Evolutionary conservation across 1,284 basidiomycete genomes (phyloP).

Genomic region (Mycena citricolor): DNA sequence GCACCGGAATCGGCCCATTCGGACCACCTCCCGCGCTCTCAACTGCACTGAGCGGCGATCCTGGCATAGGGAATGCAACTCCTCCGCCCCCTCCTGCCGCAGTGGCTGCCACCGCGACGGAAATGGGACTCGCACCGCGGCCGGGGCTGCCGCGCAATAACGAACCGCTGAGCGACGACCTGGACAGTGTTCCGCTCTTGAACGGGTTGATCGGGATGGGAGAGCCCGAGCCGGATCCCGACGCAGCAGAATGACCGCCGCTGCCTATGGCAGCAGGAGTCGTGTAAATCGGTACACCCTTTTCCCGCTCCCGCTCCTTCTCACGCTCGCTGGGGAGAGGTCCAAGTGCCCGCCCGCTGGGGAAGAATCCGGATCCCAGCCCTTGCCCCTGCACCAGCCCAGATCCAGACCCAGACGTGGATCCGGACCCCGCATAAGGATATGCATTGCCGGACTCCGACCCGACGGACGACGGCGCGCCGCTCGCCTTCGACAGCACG

Average conservation of each 20-base stretch:
- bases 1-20: slow-evolving; percentile 28
- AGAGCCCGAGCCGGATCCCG: not conserved
- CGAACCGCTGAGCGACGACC: slow-evolving; percentile 34
- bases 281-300: slow-evolving; percentile 21
- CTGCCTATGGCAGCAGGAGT: no score
- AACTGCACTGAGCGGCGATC: not conserved
- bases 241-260: not conserved
- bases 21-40: no score
- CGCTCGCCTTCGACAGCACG: slow-evolving; percentile 14
- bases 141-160: slow-evolving; percentile 23
- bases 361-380: not conserved
- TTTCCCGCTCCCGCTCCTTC: slow-evolving; percentile 19
- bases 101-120: slow-evolving; percentile 13
- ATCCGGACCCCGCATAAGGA: no score
- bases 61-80: slow-evolving; percentile 11
- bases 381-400: slow-evolving; percentile 1
- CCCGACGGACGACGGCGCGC: slow-evolving; percentile 6
- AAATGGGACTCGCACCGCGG: slow-evolving; percentile 25
- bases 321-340: slow-evolving; percentile 17
- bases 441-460: no score
- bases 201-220: slow-evolving; percentile 20
- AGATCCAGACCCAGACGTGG: no score
- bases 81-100: not conserved
- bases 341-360: slow-evolving; percentile 1
- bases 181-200: slow-evolving; percentile 29